Evolutionary conservation across 208 protist genomes (phyloP), one percentile per base, ranked within the genome.

Genomic region (Trypanosoma cruzi): DNA sequence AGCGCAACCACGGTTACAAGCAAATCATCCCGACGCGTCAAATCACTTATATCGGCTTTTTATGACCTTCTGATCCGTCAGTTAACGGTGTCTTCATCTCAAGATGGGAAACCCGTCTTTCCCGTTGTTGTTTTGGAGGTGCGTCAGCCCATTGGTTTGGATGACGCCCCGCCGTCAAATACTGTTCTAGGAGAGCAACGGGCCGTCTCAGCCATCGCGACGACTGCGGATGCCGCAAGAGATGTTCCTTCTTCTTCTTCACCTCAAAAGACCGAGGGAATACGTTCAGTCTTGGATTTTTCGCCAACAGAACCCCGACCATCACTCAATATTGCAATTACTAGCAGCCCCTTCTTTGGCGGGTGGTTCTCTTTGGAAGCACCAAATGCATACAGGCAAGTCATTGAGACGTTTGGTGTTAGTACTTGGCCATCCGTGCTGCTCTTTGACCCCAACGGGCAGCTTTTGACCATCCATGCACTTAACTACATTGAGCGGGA

Each of bases 281-380:
- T 10, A 18, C 2, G 10, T 59, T 18, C 60, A 34, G 26, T n/a
- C 22, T 55, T 34, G 5, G 5, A 6, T 8, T 26, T 36, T 5
- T 50, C 14, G 36, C 22, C 53, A 58, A 6, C 24, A 32, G 40
- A 16, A 16, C 7, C 22, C 11, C 37, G 32, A 24, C 4, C 28
- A 34, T 29, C 20, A 1, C 42, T 11, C 54, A 6, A 37, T 64
- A 20, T 3, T 16, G 5, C 26, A 40, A 37, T 37, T 6, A 48
- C 16, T 13, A 44, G 37, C 7, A 84, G 76, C 64, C 71, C 75
- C n/a, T 80, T 78, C 57, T 89, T 85, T 77, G 88, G 78, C 29
- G 84, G 84, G 24, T 93, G 88, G 88, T 80, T 86, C 58, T 67
- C 62, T 40, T 74, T 90, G 40, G 77, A 89, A 64, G 88, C 79